A percentile compares a stretch with the other conserved stretches of the same genome.
Evolutionary conservation across 2,329 filamentous ascomycete genomes (phyloP).

Genomic region (Calcarisporium arbuscula): DNA sequence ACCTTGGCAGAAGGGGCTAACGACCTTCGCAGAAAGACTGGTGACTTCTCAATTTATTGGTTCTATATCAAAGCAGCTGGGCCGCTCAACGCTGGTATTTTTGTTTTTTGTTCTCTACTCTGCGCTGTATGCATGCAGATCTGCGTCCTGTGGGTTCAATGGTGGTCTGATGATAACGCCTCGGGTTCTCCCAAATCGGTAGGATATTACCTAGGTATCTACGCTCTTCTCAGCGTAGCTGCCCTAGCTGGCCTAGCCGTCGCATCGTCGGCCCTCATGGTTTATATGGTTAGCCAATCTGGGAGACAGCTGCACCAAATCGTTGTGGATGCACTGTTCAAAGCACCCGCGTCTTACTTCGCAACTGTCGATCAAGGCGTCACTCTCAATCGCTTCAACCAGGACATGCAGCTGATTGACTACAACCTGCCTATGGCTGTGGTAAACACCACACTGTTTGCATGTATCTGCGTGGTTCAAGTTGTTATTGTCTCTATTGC

Average conservation of each 20-base stretch:
- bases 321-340: too few relatives aligned
- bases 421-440: conserved; percentile 19
- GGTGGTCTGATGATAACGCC: neutral
- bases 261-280: neutral
- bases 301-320: too few relatives aligned
- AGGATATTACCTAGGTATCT: neutral
- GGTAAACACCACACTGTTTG: conserved; percentile 4
- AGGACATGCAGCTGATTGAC: conserved; percentile 30
- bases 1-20: too few relatives aligned
- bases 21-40: conserved; percentile 12
- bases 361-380: conserved; percentile 29
- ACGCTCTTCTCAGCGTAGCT: too few relatives aligned
- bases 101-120: too few relatives aligned
- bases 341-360: too few relatives aligned
- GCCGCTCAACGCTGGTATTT: too few relatives aligned
- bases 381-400: conserved; percentile 32
- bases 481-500: neutral
- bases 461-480: conserved; percentile 15
- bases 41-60: neutral
- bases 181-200: neutral
- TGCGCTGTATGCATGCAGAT: too few relatives aligned
- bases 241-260: too few relatives aligned
- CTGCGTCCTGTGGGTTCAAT: neutral
- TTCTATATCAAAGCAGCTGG: neutral
- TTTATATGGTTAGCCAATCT: neutral